These are phyloP conservation scores for Ambispora gerdemannii DNA, from an alignment of 192 early-diverging fungal species.

Conservation along the genomic window DNA sequence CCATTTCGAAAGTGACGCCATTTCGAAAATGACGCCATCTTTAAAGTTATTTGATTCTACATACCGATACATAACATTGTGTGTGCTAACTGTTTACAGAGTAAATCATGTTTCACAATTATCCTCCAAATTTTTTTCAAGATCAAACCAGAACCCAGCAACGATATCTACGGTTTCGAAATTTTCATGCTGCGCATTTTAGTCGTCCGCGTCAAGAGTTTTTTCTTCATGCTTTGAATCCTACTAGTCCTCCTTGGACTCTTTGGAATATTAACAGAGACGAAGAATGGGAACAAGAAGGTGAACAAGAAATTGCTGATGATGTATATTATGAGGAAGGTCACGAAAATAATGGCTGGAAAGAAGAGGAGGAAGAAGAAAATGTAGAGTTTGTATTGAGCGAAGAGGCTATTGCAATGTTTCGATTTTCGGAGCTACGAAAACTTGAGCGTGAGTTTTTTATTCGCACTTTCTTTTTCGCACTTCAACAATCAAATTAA, in stretches of 20 bases:
- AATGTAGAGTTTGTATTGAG: constrained; percentile 11
- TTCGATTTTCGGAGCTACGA: constrained; percentile 22
- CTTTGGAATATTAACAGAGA: background rate
- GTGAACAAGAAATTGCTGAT: background rate
- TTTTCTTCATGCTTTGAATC: constrained; percentile 9
- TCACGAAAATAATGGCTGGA: background rate
- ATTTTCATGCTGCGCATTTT: constrained; percentile 16
- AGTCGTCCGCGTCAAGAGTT: background rate
- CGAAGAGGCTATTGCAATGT: constrained; percentile 24
- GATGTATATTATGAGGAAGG: background rate
- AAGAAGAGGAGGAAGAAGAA: background rate
- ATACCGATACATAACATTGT: too few relatives aligned
- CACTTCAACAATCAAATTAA: background rate
- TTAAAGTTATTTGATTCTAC: too few relatives aligned
- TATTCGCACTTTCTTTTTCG: background rate
- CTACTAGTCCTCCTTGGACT: background rate
- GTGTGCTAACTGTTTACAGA: too few relatives aligned
- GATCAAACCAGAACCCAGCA: too few relatives aligned
- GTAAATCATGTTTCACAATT: too few relatives aligned
- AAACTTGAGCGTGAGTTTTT: constrained; percentile 2
- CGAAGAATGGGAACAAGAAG: background rate
- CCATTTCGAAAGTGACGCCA: too few relatives aligned
- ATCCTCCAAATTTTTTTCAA: too few relatives aligned
- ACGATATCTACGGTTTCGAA: constrained; percentile 8
- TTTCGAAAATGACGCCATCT: too few relatives aligned